A percentile compares a stretch with the other conserved stretches of the same genome.
phyloP scores from a whole-genome alignment of 495 filamentous ascomycete genomes.

The Schizothecium vesticola region DNA sequence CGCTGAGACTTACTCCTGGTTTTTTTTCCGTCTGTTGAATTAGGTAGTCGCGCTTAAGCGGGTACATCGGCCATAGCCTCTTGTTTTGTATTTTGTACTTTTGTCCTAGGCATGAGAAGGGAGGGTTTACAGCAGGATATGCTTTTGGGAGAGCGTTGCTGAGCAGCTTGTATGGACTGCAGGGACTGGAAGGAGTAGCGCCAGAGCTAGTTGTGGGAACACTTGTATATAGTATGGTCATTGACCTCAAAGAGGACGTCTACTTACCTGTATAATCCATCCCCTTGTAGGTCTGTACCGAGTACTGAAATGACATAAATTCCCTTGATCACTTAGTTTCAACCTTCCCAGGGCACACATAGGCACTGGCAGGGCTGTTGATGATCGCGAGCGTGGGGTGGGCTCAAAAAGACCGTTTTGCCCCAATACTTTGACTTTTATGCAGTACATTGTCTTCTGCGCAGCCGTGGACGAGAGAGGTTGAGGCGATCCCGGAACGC shows the following conservation, averaged over 20 bases:
- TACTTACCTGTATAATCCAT: not conserved
- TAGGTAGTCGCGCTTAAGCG: not conserved
- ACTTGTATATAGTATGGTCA: not conserved
- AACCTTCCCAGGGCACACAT: too few relatives aligned
- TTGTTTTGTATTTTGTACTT: not conserved
- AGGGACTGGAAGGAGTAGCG: not conserved
- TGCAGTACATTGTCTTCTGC: not conserved
- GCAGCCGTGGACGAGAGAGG: not conserved
- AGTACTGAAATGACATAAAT: too few relatives aligned
- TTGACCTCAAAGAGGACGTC: not conserved
- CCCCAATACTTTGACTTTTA: not conserved
- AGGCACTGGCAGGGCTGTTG: not conserved
- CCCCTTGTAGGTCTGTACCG: not conserved
- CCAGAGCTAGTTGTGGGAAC: not conserved
- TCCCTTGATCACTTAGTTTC: too few relatives aligned
- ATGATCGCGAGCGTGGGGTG: not conserved
- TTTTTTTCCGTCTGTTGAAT: not conserved
- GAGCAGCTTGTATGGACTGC: not conserved
- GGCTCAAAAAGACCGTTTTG: not conserved
- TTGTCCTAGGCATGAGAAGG: not conserved
- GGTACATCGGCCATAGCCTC: not conserved
- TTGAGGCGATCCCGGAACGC: conserved; percentile 8
- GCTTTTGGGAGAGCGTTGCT: not conserved
- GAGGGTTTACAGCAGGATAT: not conserved
- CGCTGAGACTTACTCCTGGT: not conserved